A percentile compares a stretch with the other conserved stretches of the same genome.
phyloP scores from a whole-genome alignment of 306 rosid genomes.

The Rubus idaeus region DNA sequence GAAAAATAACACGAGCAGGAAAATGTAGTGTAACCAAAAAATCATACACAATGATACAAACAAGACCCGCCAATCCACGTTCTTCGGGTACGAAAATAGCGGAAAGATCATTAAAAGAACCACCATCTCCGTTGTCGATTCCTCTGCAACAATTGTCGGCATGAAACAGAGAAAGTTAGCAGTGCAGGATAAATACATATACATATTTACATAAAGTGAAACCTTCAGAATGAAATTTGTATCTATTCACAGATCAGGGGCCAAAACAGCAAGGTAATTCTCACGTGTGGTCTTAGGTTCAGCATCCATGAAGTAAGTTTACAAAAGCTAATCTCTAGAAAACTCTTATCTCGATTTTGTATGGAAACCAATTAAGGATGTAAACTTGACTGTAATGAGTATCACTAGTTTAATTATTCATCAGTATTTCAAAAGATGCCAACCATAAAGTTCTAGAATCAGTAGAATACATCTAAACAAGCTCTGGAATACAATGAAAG shows the following conservation, averaged over 20 bases:
- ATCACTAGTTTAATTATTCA: background rate
- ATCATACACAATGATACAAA: background rate
- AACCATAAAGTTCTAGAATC: background rate
- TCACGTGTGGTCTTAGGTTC: background rate
- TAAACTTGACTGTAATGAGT: no score
- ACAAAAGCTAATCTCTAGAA: background rate
- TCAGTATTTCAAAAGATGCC: background rate
- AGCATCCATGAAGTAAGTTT: background rate
- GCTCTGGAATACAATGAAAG: background rate
- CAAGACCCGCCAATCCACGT: constrained; percentile 12
- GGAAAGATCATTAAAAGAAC: constrained; percentile 50
- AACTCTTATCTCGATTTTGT: no score
- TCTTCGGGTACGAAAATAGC: constrained; percentile 22
- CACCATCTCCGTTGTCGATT: constrained; percentile 58
- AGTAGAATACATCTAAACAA: background rate
- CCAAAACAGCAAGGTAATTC: background rate
- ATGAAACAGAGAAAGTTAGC: constrained; percentile 13
- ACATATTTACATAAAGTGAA: background rate
- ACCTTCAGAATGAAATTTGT: background rate
- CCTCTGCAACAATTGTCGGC: constrained; percentile 43
- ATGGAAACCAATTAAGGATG: no score
- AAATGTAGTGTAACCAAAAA: background rate
- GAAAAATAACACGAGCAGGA: background rate
- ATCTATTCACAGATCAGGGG: background rate
- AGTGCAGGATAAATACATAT: constrained; percentile 4